Evolutionary conservation across 1,139 yeast species (phyloP).

Genomic region (Lodderomyces margitis): DNA sequence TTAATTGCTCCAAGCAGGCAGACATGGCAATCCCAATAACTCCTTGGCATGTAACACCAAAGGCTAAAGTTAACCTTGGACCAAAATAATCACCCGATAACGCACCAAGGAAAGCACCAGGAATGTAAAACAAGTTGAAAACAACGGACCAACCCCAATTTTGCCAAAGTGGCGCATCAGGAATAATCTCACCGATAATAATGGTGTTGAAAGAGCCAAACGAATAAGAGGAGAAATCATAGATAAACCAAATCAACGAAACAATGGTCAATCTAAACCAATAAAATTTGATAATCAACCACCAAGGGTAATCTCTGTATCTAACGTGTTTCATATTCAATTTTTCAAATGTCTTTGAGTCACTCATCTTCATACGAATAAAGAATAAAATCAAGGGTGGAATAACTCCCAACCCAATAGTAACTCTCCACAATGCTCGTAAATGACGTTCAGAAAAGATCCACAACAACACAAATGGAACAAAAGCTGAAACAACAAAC

Average conservation of each 20-base stretch:
- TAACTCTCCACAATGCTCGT: constrained; percentile 85
- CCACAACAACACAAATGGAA: constrained; percentile 82
- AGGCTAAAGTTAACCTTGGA: constrained; percentile 71
- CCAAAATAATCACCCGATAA: constrained; percentile 77
- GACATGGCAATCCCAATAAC: constrained; percentile 86
- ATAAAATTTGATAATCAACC: constrained; percentile 70
- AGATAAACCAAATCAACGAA: constrained; percentile 82
- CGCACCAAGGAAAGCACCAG: constrained; percentile 88
- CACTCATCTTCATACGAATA: constrained; percentile 71
- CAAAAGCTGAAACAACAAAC: constrained; percentile 79
- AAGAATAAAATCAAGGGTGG: constrained; percentile 78
- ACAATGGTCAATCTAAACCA: constrained; percentile 76
- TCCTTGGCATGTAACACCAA: constrained; percentile 73
- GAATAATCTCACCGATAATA: constrained; percentile 59
- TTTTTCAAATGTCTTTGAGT: constrained; percentile 67
- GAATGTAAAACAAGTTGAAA: constrained; percentile 80
- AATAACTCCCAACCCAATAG: constrained; percentile 87
- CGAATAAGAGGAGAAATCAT: constrained; percentile 84
- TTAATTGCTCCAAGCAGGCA: constrained; percentile 56
- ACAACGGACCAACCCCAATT: constrained; percentile 93
- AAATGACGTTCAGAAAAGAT: constrained; percentile 71
- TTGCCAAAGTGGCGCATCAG: constrained; percentile 49
- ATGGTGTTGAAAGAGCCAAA: constrained; percentile 79
- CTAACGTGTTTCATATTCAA: constrained; percentile 63
- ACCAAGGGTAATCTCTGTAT: constrained; percentile 54